Percentiles rank a stretch among this genome's conserved stretches.
Evolutionary conservation across 345 rosid species (phyloP).

Genomic region (thale cress (Arabidopsis thaliana)): TAIR10.1 NC_003074.8:23264501-23265000

Average conservation of each 20-base stretch:
- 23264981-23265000: conserved; percentile 3
- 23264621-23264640: conserved; percentile 23
- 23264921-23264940: conserved; percentile 31
- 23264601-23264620: neutral
- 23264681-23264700: neutral
- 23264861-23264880: neutral
- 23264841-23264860: neutral
- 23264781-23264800: neutral
- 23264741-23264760: neutral
- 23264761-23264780: neutral
- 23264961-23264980: conserved; percentile 1
- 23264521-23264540: neutral
- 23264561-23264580: neutral
- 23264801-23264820: neutral
- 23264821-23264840: neutral
- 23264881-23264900: neutral
- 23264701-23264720: neutral
- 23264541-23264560: neutral
- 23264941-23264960: conserved; percentile 41
- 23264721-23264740: neutral
- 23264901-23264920: conserved; percentile 21
- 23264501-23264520: neutral
- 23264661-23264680: conserved; percentile 38
- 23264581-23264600: neutral
- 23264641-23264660: conserved; percentile 28